Evolutionary conservation across 2,329 filamentous ascomycete species (phyloP), one percentile per base, ranked within the genome.

Genomic region (Claviceps sorghi): DNA sequence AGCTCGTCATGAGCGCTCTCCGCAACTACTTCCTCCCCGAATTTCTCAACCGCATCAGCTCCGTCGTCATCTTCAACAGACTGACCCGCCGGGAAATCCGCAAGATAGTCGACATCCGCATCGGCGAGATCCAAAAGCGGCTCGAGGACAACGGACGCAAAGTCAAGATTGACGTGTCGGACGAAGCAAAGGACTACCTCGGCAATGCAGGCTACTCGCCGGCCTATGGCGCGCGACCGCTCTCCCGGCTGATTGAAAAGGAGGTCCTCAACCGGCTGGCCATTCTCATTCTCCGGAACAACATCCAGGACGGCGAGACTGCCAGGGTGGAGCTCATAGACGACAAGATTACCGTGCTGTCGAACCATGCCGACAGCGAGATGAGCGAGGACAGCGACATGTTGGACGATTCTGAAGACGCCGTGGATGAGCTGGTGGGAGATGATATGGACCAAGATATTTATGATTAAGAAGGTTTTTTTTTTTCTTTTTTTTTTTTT

Each of bases 21-120:
- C 86, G 91, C 63, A 88, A 88, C 74, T 97, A 95, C 74, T 98
- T 98, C 81, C 76, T 98, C 2, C 93, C 93, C 34, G 93, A 98
- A 64, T 98, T 98, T 77, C 82, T 98, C 58, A 98, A 98, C 77
- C 88, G 93, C 66, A 97, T 98, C 75, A 91, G 81, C 70, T 93
- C 86, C 55, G 88, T 84, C 52, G 90, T 98, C 71, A 96, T 98
- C 72, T 98, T 98, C 80, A 98, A 98, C 76, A 86, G 93, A 48
- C 84, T 98, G 52, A 91, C 87, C 3, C 85, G 83, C 65, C 75
- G 71, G 53, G 93, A 98, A 71, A 98, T 98, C 62, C 84, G 93
- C 64, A 88, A 82, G 72, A 97, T 98, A 64, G 93, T 98, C 55
- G 93, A 98, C 64, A 76, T 98, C 22, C 85, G 93, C 45, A 77